Evolutionary conservation across 1,284 basidiomycete species (phyloP), one percentile per base, ranked within the genome.

Genomic region (Ustilago bromivora): DNA sequence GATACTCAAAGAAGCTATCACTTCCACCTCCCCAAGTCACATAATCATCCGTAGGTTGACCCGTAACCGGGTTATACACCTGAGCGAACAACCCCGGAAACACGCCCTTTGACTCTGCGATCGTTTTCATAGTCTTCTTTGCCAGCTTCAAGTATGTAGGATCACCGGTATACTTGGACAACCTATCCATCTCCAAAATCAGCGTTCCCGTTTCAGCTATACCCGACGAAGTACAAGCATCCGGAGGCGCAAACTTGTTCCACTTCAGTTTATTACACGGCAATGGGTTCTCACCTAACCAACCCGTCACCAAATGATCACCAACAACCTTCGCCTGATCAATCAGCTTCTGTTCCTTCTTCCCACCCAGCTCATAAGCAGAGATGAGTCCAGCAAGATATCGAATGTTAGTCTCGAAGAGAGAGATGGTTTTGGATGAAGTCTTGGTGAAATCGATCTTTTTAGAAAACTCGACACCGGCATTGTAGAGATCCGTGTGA

Each of bases 381-480:
- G 67, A 73, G 40, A 84, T 65, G 4, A 83, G 51, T 12, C 82
- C 82, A n/a, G 72, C 83, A 17, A 84, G 66, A 38, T 83, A 81
- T 0, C 83, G 69, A 56, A 84, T 84, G 60, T 76, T 84, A 41
- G 82, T 84, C 61, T 84, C 82, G 38, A 84, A 84, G 9, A 84
- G 49, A 51, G 76, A 78, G 58, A 84, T 79, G 11, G 36, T 40
- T 12, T 34, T 34, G 17, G 57, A 57, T 6, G 52, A 49, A 9
- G 82, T 83, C 51, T 71, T 70, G 46, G 52, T 70, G 35, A 80
- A 84, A 47, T 84, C 72, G 56, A 82, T 76, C 17, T 34, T n/a
- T 32, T 76, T 71, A 1, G 72, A 43, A 19, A 58, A 76, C 15
- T 62, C 60, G 12, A 79, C 65, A 32, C 73, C 76, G 19, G 66